These are phyloP conservation scores for Thermoascus crustaceus DNA, from an alignment of 2,329 filamentous ascomycete species.

Conservation along the genomic window DNA sequence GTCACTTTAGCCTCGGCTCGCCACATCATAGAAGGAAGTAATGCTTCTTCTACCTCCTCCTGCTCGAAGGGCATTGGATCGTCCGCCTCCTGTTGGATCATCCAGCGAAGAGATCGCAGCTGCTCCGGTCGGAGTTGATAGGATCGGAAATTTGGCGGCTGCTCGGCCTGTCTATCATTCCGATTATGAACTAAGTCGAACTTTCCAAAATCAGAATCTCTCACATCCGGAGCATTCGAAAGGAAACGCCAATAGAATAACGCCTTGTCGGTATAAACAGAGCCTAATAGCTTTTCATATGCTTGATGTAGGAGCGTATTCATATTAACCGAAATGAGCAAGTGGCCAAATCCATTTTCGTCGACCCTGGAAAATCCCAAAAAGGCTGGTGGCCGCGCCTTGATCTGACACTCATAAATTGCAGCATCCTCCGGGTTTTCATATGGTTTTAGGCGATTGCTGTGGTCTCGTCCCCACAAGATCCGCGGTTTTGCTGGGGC, in stretches of 20 bases:
- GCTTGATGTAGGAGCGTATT: conserved; percentile 31
- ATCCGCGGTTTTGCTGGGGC: conserved; percentile 25
- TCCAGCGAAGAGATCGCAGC: conserved; percentile 50
- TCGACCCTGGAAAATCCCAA: conserved; percentile 29
- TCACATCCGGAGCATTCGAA: conserved; percentile 34
- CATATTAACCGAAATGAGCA: conserved; percentile 34
- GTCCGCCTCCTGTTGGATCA: conserved; percentile 46
- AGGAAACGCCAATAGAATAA: conserved; percentile 40
- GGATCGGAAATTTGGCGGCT: conserved; percentile 29
- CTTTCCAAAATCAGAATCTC: conserved; percentile 24
- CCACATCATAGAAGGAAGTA: conserved; percentile 46
- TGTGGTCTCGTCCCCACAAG: conserved; percentile 24
- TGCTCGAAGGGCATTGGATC: conserved; percentile 37
- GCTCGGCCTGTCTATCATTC: too few species aligned
- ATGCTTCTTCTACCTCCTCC: conserved; percentile 50
- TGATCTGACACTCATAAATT: conserved; percentile 43
- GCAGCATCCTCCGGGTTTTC: conserved; percentile 47
- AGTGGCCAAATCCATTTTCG: conserved; percentile 20
- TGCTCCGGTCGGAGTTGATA: conserved; percentile 46
- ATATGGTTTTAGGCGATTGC: conserved; percentile 32
- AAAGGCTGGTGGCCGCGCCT: conserved; percentile 39
- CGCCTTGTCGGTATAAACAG: conserved; percentile 6
- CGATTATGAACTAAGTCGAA: conserved; percentile 40
- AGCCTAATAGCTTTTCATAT: conserved; percentile 17
- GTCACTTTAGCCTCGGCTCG: conserved; percentile 45